These are phyloP conservation scores for Myrica gale DNA, from an alignment of 306 rosid species.

Conservation along the genomic window DNA sequence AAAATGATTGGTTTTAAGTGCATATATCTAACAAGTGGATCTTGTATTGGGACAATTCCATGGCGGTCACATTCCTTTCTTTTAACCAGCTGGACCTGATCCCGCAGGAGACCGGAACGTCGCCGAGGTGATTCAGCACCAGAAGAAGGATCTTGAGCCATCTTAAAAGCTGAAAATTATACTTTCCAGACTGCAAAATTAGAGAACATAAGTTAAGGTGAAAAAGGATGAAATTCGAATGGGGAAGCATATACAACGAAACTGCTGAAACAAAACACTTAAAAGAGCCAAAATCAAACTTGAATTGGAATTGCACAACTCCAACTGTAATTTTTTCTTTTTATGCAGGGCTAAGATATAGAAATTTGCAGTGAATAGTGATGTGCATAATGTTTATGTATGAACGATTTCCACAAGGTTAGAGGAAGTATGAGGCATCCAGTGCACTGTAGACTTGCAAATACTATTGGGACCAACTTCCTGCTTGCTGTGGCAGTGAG, in stretches of 20 bases:
- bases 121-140: slow-evolving; percentile 68
- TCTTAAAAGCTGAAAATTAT: slow-evolving; percentile 28
- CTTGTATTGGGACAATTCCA: slow-evolving; percentile 75
- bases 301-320: background rate
- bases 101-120: slow-evolving; percentile 73
- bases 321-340: background rate
- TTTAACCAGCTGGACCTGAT: slow-evolving; percentile 78
- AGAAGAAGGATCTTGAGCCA: slow-evolving; percentile 65
- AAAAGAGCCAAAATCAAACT: background rate
- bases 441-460: background rate
- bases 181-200: slow-evolving; percentile 30
- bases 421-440: background rate
- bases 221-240: no score
- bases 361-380: background rate
- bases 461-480: background rate
- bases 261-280: slow-evolving; percentile 6
- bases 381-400: background rate
- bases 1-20: no score
- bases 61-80: slow-evolving; percentile 77
- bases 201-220: slow-evolving; percentile 1
- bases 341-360: background rate
- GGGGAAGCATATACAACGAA: slow-evolving; percentile 4
- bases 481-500: background rate
- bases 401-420: background rate
- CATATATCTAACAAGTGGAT: no score